phyloP scores from a whole-genome alignment of 2,329 filamentous ascomycete species.

The Ambrosiella xylebori region DNA sequence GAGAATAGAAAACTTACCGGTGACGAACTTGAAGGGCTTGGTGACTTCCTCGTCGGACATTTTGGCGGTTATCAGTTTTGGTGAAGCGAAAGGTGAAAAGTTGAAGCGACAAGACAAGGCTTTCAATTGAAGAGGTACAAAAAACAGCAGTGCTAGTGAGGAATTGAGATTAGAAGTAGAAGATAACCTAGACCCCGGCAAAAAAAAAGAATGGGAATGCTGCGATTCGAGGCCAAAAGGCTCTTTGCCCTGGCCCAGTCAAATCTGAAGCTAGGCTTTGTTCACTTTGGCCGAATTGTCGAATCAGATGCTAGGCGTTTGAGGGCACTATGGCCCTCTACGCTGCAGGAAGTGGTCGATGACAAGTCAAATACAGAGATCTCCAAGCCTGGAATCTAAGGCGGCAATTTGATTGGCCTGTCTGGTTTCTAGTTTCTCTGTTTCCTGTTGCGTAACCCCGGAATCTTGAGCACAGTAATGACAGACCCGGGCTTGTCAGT shows the following conservation, averaged over 20 bases:
- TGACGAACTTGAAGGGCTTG: constrained; percentile 99
- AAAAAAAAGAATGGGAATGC: constrained; percentile 17
- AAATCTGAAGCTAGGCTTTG: constrained; percentile 17
- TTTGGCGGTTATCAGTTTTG: constrained; percentile 29
- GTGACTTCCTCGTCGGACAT: constrained; percentile 90
- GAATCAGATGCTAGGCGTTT: constrained; percentile 27
- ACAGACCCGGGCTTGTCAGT: neutral
- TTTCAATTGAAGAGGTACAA: constrained; percentile 1
- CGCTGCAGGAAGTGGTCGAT: neutral
- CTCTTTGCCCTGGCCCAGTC: too few relatives aligned
- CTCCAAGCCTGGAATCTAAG: constrained; percentile 2
- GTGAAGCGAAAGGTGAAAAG: constrained; percentile 2
- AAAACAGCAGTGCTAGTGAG: neutral
- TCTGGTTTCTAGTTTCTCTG: neutral
- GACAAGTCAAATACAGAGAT: neutral
- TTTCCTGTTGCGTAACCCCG: neutral
- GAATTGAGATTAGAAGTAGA: constrained; percentile 10
- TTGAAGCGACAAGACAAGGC: neutral
- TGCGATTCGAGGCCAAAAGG: constrained; percentile 20
- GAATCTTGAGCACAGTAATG: neutral
- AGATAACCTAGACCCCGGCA: constrained; percentile 15
- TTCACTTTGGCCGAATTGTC: constrained; percentile 22
- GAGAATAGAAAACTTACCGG: constrained; percentile 50
- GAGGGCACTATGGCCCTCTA: constrained; percentile 11
- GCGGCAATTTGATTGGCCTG: constrained; percentile 1